Evolutionary conservation across 805 yeast species (phyloP).

Genomic region (Candida patagonica): DNA sequence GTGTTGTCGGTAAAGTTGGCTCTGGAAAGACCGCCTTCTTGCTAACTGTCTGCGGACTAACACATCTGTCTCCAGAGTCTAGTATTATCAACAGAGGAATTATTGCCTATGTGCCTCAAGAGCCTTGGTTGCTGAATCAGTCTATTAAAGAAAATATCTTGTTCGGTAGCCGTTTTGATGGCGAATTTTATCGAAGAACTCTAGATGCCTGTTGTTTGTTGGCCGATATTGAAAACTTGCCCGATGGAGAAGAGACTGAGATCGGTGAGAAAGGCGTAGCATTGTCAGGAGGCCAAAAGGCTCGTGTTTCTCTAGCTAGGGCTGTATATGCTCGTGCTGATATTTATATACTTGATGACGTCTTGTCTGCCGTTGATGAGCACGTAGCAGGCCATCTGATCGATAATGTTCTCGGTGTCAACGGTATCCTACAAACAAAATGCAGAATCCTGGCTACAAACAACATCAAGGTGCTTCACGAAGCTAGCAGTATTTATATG

Average conservation of each 20-base stretch:
- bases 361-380: constrained; percentile 91
- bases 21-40: constrained; percentile 78
- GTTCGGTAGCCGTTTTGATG: constrained; percentile 80
- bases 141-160: constrained; percentile 79
- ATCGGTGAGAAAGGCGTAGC: constrained; percentile 97
- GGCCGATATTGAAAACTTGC: constrained; percentile 75
- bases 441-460: constrained; percentile 73
- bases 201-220: constrained; percentile 76
- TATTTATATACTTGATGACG: constrained; percentile 83
- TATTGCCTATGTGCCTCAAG: constrained; percentile 76
- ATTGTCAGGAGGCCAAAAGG: constrained; percentile 95
- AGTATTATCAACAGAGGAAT: constrained; percentile 54
- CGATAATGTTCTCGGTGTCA: constrained; percentile 59
- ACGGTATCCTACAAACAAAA: constrained; percentile 60
- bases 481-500: constrained; percentile 56
- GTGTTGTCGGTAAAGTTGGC: constrained; percentile 82
- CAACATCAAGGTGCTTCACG: constrained; percentile 59
- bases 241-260: constrained; percentile 87
- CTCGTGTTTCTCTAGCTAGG: constrained; percentile 89
- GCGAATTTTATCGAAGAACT: constrained; percentile 64
- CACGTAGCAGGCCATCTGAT: constrained; percentile 85
- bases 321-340: constrained; percentile 80
- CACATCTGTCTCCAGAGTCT: constrained; percentile 60
- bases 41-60: constrained; percentile 67
- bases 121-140: constrained; percentile 91